Percentiles rank a stretch among this genome's conserved stretches.
Evolutionary conservation across 73 alveolate genomes (phyloP).

Genomic region (Paramecium caudatum): DNA sequence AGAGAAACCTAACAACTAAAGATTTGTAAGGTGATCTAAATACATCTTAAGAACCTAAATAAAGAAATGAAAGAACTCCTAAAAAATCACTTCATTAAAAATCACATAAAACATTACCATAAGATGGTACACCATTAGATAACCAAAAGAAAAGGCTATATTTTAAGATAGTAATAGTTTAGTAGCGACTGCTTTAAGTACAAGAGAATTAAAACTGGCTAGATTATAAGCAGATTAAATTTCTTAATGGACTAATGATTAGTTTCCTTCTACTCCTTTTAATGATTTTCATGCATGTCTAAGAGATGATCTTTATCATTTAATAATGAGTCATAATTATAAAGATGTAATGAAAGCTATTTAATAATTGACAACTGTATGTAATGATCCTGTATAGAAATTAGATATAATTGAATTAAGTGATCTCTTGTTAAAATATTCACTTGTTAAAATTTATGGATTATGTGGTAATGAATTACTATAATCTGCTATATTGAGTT

Average conservation of each 20-base stretch:
- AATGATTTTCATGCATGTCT: neutral
- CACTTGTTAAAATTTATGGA: slow-evolving; percentile 52
- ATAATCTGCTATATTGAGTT: neutral
- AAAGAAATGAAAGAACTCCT: slow-evolving; percentile 69
- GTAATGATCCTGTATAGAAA: slow-evolving; percentile 6
- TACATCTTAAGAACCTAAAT: slow-evolving; percentile 41
- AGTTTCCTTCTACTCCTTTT: neutral
- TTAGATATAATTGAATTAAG: slow-evolving; percentile 50
- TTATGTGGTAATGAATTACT: slow-evolving; percentile 2
- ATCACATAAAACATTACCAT: slow-evolving; percentile 57
- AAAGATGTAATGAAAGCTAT: slow-evolving; percentile 42
- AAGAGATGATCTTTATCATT: slow-evolving; percentile 52
- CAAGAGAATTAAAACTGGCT: slow-evolving; percentile 4
- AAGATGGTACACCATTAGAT: slow-evolving; percentile 15
- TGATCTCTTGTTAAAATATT: slow-evolving; percentile 28
- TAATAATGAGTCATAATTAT: slow-evolving; percentile 31
- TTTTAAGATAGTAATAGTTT: slow-evolving; percentile 10
- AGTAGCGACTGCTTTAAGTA: neutral
- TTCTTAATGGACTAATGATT: slow-evolving; percentile 24
- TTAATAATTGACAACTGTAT: neutral
- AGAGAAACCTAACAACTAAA: slow-evolving; percentile 22
- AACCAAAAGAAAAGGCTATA: neutral
- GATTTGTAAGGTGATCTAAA: slow-evolving; percentile 44
- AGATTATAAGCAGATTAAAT: slow-evolving; percentile 15
- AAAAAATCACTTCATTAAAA: slow-evolving; percentile 32